Percentiles rank a stretch among this genome's conserved stretches.
phyloP scores from a whole-genome alignment of 768 basidiomycete genomes.

The Kwoniella dejecticola region DNA sequence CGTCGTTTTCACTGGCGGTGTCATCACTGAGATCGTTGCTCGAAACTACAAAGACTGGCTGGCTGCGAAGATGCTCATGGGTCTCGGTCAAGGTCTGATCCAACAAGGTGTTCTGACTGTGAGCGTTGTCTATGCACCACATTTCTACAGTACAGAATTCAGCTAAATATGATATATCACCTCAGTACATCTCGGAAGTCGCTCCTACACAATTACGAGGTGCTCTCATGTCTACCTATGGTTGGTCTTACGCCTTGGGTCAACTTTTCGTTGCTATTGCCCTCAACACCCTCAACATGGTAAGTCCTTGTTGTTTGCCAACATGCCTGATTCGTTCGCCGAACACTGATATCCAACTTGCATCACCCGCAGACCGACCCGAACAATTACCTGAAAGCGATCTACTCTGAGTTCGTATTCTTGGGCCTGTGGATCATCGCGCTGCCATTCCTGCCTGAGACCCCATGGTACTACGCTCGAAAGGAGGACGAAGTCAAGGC shows the following conservation, averaged over 20 bases:
- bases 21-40: constrained; percentile 33
- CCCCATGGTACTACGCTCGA: constrained; percentile 29
- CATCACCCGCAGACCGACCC: constrained; percentile 10
- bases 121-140: background rate
- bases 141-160: too few relatives aligned
- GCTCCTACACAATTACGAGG: constrained; percentile 26
- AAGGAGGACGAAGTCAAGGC: constrained; percentile 32
- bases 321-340: too few relatives aligned
- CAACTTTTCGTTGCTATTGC: constrained; percentile 18
- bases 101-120: constrained; percentile 17
- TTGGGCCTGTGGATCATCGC: constrained; percentile 20
- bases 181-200: constrained; percentile 27
- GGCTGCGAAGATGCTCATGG: constrained; percentile 22
- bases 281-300: constrained; percentile 21
- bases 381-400: background rate
- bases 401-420: constrained; percentile 23
- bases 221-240: constrained; percentile 18
- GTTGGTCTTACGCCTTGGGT: constrained; percentile 17
- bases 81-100: constrained; percentile 12
- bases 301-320: too few relatives aligned
- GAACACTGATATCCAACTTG: too few relatives aligned
- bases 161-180: background rate
- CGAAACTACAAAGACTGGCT: constrained; percentile 28
- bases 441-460: constrained; percentile 22
- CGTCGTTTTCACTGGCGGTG: constrained; percentile 15